phyloP scores from a whole-genome alignment of 768 basidiomycete genomes.

The Rhodotorula paludigena region DNA sequence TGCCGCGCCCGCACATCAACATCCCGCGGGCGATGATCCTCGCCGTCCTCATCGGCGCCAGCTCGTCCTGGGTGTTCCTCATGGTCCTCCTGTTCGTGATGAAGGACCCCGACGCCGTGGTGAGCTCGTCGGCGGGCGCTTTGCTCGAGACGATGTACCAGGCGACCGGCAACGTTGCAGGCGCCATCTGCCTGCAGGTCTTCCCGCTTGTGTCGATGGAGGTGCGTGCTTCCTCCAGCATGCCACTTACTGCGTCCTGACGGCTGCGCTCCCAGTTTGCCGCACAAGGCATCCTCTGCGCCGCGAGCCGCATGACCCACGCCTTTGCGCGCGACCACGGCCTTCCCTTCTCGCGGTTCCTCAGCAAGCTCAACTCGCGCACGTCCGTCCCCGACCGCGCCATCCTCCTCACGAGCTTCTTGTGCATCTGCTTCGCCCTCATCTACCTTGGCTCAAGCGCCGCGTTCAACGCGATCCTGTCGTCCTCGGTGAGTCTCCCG shows the following conservation, averaged over 20 bases:
- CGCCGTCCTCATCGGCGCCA: conserved; percentile 38
- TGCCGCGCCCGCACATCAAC: conserved; percentile 37
- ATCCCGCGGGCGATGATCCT: conserved; percentile 41
- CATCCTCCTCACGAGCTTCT: conserved; percentile 19
- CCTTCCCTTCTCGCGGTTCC: conserved; percentile 33
- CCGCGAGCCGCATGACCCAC: conserved; percentile 17
- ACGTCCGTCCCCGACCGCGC: conserved; percentile 32
- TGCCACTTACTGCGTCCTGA: not conserved
- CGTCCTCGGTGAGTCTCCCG: conserved; percentile 9
- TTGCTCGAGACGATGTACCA: conserved; percentile 40
- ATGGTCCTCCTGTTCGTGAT: conserved; percentile 41
- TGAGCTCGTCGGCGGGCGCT: conserved; percentile 30
- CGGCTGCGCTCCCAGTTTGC: conserved; percentile 29
- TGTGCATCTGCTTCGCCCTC: conserved; percentile 32
- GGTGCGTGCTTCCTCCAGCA: not conserved
- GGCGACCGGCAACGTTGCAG: conserved; percentile 31
- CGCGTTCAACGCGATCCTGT: conserved; percentile 43
- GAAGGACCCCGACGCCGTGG: conserved; percentile 34
- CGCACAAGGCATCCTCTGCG: conserved; percentile 29
- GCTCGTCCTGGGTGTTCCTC: conserved; percentile 37
- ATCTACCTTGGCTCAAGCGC: conserved; percentile 33
- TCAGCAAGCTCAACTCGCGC: conserved; percentile 9
- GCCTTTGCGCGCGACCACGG: conserved; percentile 34
- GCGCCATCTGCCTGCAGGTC: conserved; percentile 21
- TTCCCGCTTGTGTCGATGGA: conserved; percentile 36